Percentiles rank a stretch among this genome's conserved stretches.
Evolutionary conservation across 441 rosid genomes (phyloP).

Genomic region (Aleurites moluccanus): DNA sequence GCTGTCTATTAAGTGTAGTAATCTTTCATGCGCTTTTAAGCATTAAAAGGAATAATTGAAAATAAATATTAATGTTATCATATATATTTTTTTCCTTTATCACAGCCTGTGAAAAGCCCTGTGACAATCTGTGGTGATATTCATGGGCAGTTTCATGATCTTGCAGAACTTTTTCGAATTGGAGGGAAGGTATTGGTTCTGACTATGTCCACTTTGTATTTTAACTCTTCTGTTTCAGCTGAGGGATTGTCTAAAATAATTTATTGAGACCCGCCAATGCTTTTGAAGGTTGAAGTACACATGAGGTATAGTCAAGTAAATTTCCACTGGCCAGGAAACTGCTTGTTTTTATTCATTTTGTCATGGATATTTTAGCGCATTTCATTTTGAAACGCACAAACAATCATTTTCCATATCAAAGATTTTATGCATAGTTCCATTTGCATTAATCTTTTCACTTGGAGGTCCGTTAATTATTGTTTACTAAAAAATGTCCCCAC

Average conservation of each 20-base stretch:
- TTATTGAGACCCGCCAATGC: slow-evolving; percentile 29
- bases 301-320: slow-evolving; percentile 31
- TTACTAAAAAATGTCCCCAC: neutral
- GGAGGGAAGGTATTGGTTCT: slow-evolving; percentile 78
- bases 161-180: slow-evolving; percentile 92
- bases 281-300: slow-evolving; percentile 33
- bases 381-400: neutral
- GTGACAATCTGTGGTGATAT: slow-evolving; percentile 94
- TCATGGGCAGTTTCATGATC: slow-evolving; percentile 97
- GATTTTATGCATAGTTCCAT: neutral
- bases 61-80: neutral
- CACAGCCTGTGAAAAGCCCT: slow-evolving; percentile 94
- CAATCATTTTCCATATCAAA: neutral
- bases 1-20: neutral
- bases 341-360: slow-evolving; percentile 17
- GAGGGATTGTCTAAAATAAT: slow-evolving; percentile 26
- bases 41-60: neutral
- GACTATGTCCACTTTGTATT: slow-evolving; percentile 20
- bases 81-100: slow-evolving; percentile 21
- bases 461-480: neutral
- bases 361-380: slow-evolving; percentile 7
- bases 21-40: slow-evolving; percentile 3
- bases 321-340: slow-evolving; percentile 25
- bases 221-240: slow-evolving; percentile 28
- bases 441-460: neutral